Percentiles rank a stretch among this genome's conserved stretches.
Evolutionary conservation across 768 basidiomycete species (phyloP).

Genomic region (Lactifluus rugatus): DNA sequence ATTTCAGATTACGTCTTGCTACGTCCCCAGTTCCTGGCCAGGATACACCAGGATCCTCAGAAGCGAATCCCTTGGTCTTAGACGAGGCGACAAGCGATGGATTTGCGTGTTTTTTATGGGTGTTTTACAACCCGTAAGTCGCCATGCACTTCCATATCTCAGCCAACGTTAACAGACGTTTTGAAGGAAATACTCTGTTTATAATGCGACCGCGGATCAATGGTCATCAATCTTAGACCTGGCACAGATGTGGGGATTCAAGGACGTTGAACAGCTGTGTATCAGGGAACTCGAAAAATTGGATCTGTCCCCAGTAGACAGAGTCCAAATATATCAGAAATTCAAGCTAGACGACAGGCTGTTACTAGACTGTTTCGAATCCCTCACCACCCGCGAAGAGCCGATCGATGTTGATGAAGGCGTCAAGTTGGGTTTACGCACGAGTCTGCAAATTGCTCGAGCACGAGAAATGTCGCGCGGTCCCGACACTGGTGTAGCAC

Average conservation of each 20-base stretch:
- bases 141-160: not conserved
- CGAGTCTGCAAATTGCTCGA: constrained; percentile 29
- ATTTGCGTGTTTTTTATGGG: constrained; percentile 27
- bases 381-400: constrained; percentile 30
- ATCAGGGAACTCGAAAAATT: constrained; percentile 33
- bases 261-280: constrained; percentile 31
- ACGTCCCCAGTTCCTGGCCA: constrained; percentile 13
- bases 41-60: constrained; percentile 24
- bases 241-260: constrained; percentile 34
- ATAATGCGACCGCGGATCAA: constrained; percentile 31
- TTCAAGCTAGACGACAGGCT: constrained; percentile 28
- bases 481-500: not conserved
- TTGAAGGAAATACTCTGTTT: constrained; percentile 30
- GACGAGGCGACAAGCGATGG: constrained; percentile 23
- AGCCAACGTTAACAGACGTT: not conserved
- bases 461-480: constrained; percentile 29
- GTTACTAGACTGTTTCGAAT: constrained; percentile 30
- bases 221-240: constrained; percentile 35
- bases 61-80: constrained; percentile 25
- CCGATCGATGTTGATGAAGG: constrained; percentile 33
- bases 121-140: constrained; percentile 30
- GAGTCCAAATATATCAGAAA: constrained; percentile 32
- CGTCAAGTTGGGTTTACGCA: constrained; percentile 33
- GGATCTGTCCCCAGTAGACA: constrained; percentile 28
- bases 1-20: not conserved